Evolutionary conservation across 805 yeast species (phyloP).

Genomic region (Hanseniaspora meyeri): DNA sequence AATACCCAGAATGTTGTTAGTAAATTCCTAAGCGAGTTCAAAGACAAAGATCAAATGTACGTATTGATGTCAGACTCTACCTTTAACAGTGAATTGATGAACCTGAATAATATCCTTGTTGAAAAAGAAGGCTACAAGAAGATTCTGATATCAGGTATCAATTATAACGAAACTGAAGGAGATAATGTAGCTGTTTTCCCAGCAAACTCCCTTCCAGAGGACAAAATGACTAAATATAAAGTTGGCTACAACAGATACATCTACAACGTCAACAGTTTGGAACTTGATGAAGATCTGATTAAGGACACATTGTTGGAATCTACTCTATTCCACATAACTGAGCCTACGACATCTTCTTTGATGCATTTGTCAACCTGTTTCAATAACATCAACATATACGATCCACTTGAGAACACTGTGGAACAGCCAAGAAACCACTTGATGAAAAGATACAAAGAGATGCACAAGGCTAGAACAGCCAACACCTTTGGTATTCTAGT

Average conservation of each 20-base stretch:
- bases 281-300: not conserved
- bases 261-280: constrained; percentile 1
- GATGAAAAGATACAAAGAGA: constrained; percentile 69
- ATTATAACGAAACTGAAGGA: constrained; percentile 33
- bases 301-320: constrained; percentile 33
- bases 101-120: constrained; percentile 29
- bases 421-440: constrained; percentile 66
- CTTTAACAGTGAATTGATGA: constrained; percentile 36
- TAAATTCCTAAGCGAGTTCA: constrained; percentile 34
- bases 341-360: constrained; percentile 68
- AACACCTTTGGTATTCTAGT: constrained; percentile 85
- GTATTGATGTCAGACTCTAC: constrained; percentile 69
- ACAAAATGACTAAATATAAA: not conserved
- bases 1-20: constrained; percentile 32
- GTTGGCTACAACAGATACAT: constrained; percentile 9
- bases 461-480: constrained; percentile 82
- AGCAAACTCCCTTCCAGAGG: constrained; percentile 1
- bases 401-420: constrained; percentile 42
- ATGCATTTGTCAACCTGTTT: constrained; percentile 66
- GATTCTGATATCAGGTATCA: constrained; percentile 17
- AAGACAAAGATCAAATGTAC: constrained; percentile 33
- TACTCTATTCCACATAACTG: constrained; percentile 54
- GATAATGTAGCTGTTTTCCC: constrained; percentile 13
- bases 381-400: constrained; percentile 33
- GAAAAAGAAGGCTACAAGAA: constrained; percentile 25